Base-by-base conservation (phyloP, 1,284 basidiomycete genomes). In the Ustilago bromivora region DNA sequence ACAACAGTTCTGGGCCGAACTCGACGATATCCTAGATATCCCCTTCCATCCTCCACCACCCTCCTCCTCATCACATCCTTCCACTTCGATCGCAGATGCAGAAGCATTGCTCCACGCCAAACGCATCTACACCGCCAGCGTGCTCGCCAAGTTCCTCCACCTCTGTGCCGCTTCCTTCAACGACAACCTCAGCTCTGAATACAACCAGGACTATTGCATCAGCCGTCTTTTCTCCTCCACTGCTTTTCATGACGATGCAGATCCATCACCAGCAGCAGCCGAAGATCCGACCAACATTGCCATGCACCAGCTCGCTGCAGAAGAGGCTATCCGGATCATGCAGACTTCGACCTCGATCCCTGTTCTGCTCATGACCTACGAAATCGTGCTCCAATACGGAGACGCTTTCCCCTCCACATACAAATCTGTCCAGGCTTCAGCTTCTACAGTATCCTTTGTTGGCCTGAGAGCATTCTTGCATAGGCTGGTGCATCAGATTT, bases 351-450 rank as follows among this genome's bases (percentile, higher is more conserved):
- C 94, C n/a, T 91, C 96, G 82, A 94, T 95, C 1, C 94, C 96
- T 81, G 88, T 90, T 15, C 91, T 94, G 71, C 91, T 94, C 81
- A 92, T 97, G 62, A 88, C 92, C 36, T 95, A 94, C 86, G 90
- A 91, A 75, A 87, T 95, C 57, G 89, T 96, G 28, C 89, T 94
- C 28, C 89, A 89, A 77, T 92, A 92, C 83, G 95, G 95, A 31
- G 57, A 74, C 11, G 57, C 65, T 35, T 68, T 66, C n/a, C 78
- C 79, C 4, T 52, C 74, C 0, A 71, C 67, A 15, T 78, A 79
- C 64, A 76, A 73, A 57, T 65, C 69, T 7, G 71, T 80, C 11
- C 78, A 80, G 63, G 52, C 74, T 1, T 68, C 61, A 3, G 68
- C 76, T 3, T 60, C 67, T 0, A 52, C 71, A 2, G 66, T 78